These are phyloP conservation scores for Aspergillus viridinutans DNA, from an alignment of 2,329 filamentous ascomycete genomes.

Conservation along the genomic window DNA sequence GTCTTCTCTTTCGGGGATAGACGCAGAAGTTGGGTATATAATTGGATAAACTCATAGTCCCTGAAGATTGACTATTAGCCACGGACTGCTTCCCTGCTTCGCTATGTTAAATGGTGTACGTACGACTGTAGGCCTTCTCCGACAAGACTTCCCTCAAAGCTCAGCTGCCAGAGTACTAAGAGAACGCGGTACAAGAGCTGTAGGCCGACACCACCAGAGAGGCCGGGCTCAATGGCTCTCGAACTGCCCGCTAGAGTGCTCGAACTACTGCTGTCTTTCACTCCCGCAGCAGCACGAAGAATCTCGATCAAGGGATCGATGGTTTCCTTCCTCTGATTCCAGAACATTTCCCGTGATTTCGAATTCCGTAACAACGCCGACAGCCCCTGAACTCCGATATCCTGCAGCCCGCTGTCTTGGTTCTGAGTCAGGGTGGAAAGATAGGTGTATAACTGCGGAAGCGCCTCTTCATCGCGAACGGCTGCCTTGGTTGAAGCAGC, in stretches of 20 bases:
- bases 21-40: slow-evolving; percentile 88
- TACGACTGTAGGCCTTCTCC: slow-evolving; percentile 71
- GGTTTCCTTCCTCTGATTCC: slow-evolving; percentile 84
- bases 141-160: slow-evolving; percentile 70
- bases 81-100: background rate
- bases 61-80: slow-evolving; percentile 42
- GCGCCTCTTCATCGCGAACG: slow-evolving; percentile 65
- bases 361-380: slow-evolving; percentile 75
- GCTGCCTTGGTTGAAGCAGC: slow-evolving; percentile 57
- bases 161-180: slow-evolving; percentile 92
- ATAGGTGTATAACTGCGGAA: slow-evolving; percentile 81
- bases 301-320: slow-evolving; percentile 77
- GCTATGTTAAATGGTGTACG: slow-evolving; percentile 6
- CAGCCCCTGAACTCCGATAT: slow-evolving; percentile 90
- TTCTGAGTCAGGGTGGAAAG: slow-evolving; percentile 78
- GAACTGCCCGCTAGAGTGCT: slow-evolving; percentile 55
- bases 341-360: slow-evolving; percentile 76
- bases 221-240: slow-evolving; percentile 60
- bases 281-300: slow-evolving; percentile 69
- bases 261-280: slow-evolving; percentile 60
- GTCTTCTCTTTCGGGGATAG: slow-evolving; percentile 98
- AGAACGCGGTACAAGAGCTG: slow-evolving; percentile 93
- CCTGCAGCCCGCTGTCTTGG: slow-evolving; percentile 83
- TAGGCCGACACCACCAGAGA: slow-evolving; percentile 75
- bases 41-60: slow-evolving; percentile 84